Evolutionary conservation across 2,329 filamentous ascomycete species (phyloP).

Genomic region (Ampelomyces quisqualis): DNA sequence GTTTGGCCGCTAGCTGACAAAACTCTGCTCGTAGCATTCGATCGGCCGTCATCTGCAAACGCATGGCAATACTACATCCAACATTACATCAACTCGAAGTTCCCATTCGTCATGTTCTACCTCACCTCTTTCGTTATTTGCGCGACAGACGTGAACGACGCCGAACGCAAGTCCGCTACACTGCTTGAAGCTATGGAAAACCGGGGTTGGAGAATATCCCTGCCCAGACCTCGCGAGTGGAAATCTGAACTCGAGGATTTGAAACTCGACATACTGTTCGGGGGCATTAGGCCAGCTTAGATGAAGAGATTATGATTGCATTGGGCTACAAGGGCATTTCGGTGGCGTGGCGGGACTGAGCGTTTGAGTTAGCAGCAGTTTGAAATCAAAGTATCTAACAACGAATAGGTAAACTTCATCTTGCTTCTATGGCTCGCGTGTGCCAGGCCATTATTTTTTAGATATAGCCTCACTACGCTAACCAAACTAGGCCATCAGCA

Average conservation of each 20-base stretch:
- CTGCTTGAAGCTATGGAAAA: slow-evolving; percentile 28
- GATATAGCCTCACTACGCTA: too few species aligned
- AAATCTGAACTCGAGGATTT: slow-evolving; percentile 17
- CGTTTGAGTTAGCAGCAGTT: too few species aligned
- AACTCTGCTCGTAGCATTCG: slow-evolving; percentile 21
- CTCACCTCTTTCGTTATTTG: slow-evolving; percentile 34
- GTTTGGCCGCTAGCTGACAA: neutral
- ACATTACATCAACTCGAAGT: slow-evolving; percentile 32
- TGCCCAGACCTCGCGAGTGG: slow-evolving; percentile 23
- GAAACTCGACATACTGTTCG: slow-evolving; percentile 21
- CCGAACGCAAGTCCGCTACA: slow-evolving; percentile 11
- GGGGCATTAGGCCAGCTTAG: slow-evolving; percentile 21
- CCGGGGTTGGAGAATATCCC: slow-evolving; percentile 21
- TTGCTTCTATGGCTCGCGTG: neutral
- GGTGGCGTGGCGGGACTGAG: too few species aligned
- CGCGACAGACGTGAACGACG: slow-evolving; percentile 17
- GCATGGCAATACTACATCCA: slow-evolving; percentile 37
- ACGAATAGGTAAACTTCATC: too few species aligned
- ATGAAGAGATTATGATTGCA: neutral
- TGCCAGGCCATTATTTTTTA: too few species aligned
- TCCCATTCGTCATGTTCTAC: slow-evolving; percentile 31
- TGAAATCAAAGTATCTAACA: too few species aligned
- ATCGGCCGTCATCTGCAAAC: slow-evolving; percentile 28
- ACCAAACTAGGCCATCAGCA: too few species aligned
- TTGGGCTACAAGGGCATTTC: too few species aligned